These are phyloP conservation scores for Epichloe scottii DNA, from an alignment of 2,329 filamentous ascomycete genomes.

Conservation along the genomic window DNA sequence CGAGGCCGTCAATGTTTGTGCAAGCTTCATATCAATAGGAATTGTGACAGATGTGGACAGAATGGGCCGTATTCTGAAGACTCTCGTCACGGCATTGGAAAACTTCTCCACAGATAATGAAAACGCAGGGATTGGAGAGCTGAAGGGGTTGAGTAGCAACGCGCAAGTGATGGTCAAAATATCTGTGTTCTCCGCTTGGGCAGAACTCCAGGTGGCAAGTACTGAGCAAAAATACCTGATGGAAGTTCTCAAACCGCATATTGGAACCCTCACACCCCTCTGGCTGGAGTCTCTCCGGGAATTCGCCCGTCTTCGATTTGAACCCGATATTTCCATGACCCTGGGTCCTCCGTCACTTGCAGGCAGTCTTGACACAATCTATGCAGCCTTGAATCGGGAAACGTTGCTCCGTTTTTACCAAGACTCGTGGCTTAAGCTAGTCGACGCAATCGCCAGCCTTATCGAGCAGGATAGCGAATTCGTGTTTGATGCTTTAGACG, in stretches of 20 bases:
- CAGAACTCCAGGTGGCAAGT: conserved; percentile 89
- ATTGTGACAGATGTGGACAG: conserved; percentile 95
- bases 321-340: conserved; percentile 92
- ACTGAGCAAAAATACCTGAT: conserved; percentile 81
- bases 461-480: conserved; percentile 97
- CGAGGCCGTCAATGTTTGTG: conserved; percentile 93
- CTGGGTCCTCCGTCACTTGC: conserved; percentile 70
- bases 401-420: conserved; percentile 93
- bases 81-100: conserved; percentile 78
- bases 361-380: conserved; percentile 83
- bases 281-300: conserved; percentile 91
- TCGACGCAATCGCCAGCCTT: conserved; percentile 91
- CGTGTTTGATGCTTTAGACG: conserved; percentile 91
- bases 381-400: conserved; percentile 87
- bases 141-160: conserved; percentile 87
- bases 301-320: conserved; percentile 84
- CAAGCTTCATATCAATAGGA: conserved; percentile 92
- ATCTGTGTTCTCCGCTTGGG: conserved; percentile 94
- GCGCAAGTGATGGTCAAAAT: conserved; percentile 98
- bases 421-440: conserved; percentile 89
- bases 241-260: conserved; percentile 80
- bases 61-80: conserved; percentile 97
- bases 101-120: conserved; percentile 78
- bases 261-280: conserved; percentile 77
- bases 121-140: conserved; percentile 78